Evolutionary conservation across 441 rosid species (phyloP).

Genomic region (Biscutella laevigata): DNA sequence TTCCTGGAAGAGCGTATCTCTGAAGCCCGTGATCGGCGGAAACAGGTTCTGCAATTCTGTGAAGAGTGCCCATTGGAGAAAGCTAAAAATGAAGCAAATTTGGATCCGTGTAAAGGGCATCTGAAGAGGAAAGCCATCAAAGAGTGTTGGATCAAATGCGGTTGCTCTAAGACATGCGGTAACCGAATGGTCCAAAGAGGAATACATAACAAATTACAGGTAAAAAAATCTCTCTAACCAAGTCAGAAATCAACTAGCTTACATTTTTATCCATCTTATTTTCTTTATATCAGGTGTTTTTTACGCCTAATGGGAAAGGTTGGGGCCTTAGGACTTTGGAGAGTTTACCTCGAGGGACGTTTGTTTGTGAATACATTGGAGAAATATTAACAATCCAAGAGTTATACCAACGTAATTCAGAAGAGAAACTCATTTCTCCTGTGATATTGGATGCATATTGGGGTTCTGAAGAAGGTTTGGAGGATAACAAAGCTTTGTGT

Average conservation of each 20-base stretch:
- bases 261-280: background rate
- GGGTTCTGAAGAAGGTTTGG: slow-evolving; percentile 33
- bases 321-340: slow-evolving; percentile 82
- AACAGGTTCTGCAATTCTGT: slow-evolving; percentile 42
- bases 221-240: slow-evolving; percentile 6
- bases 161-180: slow-evolving; percentile 61
- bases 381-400: slow-evolving; percentile 64
- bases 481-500: slow-evolving; percentile 65
- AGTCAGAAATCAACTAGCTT: background rate
- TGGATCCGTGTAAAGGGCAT: slow-evolving; percentile 76
- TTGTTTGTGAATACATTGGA: slow-evolving; percentile 75
- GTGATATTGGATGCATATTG: slow-evolving; percentile 66
- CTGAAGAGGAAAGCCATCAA: slow-evolving; percentile 54
- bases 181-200: slow-evolving; percentile 84
- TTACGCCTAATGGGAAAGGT: slow-evolving; percentile 62
- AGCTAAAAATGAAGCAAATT: slow-evolving; percentile 39
- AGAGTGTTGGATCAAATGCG: slow-evolving; percentile 85
- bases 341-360: slow-evolving; percentile 69
- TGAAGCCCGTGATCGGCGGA: slow-evolving; percentile 44
- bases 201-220: slow-evolving; percentile 57
- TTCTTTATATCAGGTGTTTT: slow-evolving; percentile 46
- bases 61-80: slow-evolving; percentile 62
- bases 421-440: slow-evolving; percentile 28
- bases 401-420: slow-evolving; percentile 45
- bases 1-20: slow-evolving; percentile 55